Base-by-base conservation (phyloP, 1,284 basidiomycete species). In the Volvariella volvacea region DNA sequence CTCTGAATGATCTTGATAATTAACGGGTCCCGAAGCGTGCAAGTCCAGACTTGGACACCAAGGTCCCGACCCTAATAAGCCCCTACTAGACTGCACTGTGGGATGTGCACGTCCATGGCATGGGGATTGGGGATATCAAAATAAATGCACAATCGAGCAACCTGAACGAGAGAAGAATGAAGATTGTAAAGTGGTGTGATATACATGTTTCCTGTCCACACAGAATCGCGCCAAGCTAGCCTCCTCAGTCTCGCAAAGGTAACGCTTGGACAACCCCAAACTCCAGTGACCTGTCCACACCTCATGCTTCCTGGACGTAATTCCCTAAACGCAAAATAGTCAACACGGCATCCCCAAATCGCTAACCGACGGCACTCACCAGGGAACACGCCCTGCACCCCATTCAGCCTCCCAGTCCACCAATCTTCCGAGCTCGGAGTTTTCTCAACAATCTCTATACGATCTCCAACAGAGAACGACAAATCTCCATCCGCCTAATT, bases 321-420 rank as follows among this genome's bases (percentile, higher is more conserved):
- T 78, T 75, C 33, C 73, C 72, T 74, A 42, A 17, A 14, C 36
- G 12, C 37, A 10, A 30, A 20, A 14, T 19, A 14, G 30, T 19
- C 28, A 16, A 38, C 31, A 30, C n/a, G 22, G n/a, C 34, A 16
- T 36, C 6, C 34, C n/a, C 34, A 36, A 36, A 36, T 16, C 7
- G 25, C 6, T 28, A 6, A 28, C 6, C 6, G 6, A n/a, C 6
- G 14, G n/a, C 34, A 62, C 70, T 52, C 72, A 74, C 93, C 95
- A 44, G 95, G 95, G 67, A 99, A 99, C 20, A 96, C 87, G 16
- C 96, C 96, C 61, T 92, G 80, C 48, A 66, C 64, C 1, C 93
- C 94, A 53, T 91, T 82, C 50, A 98, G 43, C 54, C 77, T 76
- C 3, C 95, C 96, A 7, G 93, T 98, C 95, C 95, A 99, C 95